phyloP scores from a whole-genome alignment of 2,329 filamentous ascomycete genomes.

The Trichoderma semiorbis region DNA sequence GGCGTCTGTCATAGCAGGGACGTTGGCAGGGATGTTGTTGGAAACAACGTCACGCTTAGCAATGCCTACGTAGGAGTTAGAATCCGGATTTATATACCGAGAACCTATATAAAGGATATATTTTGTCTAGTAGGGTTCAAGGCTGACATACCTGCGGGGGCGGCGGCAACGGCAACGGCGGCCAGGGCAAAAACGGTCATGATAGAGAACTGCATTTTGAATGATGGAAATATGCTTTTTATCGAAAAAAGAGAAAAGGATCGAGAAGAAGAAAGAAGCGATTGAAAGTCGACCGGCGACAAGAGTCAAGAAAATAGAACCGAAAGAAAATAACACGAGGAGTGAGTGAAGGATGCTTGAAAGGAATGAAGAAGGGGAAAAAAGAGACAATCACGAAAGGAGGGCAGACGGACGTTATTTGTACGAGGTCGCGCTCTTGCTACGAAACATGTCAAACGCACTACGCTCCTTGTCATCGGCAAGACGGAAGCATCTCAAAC shows the following conservation, averaged over 20 bases:
- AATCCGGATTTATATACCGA: neutral
- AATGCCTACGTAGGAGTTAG: slow-evolving; percentile 6
- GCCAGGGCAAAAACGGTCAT: slow-evolving; percentile 46
- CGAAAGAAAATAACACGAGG: slow-evolving; percentile 17
- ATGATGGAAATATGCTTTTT: slow-evolving; percentile 21
- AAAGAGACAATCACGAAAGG: neutral
- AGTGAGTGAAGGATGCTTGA: slow-evolving; percentile 16
- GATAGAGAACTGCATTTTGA: slow-evolving; percentile 54
- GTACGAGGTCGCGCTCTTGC: neutral
- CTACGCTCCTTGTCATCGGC: slow-evolving; percentile 6
- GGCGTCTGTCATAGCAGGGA: slow-evolving; percentile 45
- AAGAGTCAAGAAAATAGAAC: slow-evolving; percentile 23
- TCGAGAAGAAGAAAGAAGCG: slow-evolving; percentile 24
- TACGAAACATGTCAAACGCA: slow-evolving; percentile 5
- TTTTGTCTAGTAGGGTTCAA: neutral
- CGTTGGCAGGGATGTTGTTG: slow-evolving; percentile 28
- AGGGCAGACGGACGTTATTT: slow-evolving; percentile 19
- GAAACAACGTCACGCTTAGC: slow-evolving; percentile 16
- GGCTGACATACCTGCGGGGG: slow-evolving; percentile 28
- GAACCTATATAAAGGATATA: neutral
- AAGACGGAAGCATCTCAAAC: slow-evolving; percentile 17
- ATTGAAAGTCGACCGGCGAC: slow-evolving; percentile 51
- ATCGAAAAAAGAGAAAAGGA: neutral
- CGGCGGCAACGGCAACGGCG: slow-evolving; percentile 46
- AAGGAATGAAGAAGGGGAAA: slow-evolving; percentile 9